These are phyloP conservation scores for Phtheirospermum japonicum DNA, from an alignment of 257 asterid genomes.

Conservation along the genomic window DNA sequence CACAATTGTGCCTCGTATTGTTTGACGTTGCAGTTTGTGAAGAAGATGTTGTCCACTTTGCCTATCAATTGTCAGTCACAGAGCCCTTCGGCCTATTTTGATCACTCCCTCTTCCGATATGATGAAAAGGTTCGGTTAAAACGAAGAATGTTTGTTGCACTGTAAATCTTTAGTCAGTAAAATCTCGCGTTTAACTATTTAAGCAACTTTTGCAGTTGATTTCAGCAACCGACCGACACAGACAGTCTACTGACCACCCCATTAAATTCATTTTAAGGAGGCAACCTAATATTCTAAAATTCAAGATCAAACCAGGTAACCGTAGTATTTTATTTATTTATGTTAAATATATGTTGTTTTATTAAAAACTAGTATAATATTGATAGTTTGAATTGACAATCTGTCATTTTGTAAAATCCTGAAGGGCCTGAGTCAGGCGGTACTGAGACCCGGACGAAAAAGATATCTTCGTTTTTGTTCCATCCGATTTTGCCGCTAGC, in stretches of 20 bases:
- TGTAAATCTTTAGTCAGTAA: neutral
- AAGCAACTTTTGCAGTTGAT: constrained; percentile 59
- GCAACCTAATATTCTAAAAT: constrained; percentile 72
- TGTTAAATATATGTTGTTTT: neutral
- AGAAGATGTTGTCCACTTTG: constrained; percentile 71
- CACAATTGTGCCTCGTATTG: neutral
- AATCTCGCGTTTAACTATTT: neutral
- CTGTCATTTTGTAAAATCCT: neutral
- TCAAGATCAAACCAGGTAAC: constrained; percentile 88
- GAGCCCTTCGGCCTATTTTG: constrained; percentile 98
- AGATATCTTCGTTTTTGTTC: constrained; percentile 81
- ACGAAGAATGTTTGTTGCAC: neutral
- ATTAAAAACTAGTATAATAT: neutral
- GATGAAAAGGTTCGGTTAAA: constrained; percentile 79
- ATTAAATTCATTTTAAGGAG: constrained; percentile 87
- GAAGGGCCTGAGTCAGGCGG: constrained; percentile 87
- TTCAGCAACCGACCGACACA: constrained; percentile 88
- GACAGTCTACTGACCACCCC: constrained; percentile 92
- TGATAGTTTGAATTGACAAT: constrained; percentile 23
- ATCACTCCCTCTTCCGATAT: constrained; percentile 85
- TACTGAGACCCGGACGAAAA: constrained; percentile 66
- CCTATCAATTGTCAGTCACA: constrained; percentile 87
- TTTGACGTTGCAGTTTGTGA: constrained; percentile 67
- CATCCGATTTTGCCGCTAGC: constrained; percentile 90
- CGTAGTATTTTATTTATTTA: neutral